phyloP scores from a whole-genome alignment of 192 early-diverging fungal genomes.

The Coemansia sp. region DNA sequence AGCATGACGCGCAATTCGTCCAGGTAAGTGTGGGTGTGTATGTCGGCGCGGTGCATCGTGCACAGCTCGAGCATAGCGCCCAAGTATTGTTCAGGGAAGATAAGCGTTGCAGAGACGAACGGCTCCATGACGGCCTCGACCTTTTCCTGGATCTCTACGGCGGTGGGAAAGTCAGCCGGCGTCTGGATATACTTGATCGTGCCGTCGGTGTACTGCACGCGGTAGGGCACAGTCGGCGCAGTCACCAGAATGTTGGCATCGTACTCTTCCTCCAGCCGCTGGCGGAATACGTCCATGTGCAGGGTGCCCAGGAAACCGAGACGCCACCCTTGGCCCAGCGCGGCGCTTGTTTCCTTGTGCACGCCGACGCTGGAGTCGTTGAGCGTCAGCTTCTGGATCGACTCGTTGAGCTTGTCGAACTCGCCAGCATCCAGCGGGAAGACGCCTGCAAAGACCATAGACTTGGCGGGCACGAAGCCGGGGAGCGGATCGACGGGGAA shows the following conservation, averaged over 20 bases:
- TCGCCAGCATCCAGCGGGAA: slow-evolving; percentile 91
- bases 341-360: slow-evolving; percentile 77
- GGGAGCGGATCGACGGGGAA: slow-evolving; percentile 70
- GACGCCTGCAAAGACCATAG: slow-evolving; percentile 94
- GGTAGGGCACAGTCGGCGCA: slow-evolving; percentile 88
- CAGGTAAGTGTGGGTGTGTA: slow-evolving; percentile 83
- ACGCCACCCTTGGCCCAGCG: slow-evolving; percentile 94
- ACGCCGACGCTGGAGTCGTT: slow-evolving; percentile 93
- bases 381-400: slow-evolving; percentile 89
- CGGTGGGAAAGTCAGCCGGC: slow-evolving; percentile 89
- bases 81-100: slow-evolving; percentile 82
- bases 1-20: slow-evolving; percentile 83
- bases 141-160: slow-evolving; percentile 61
- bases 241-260: slow-evolving; percentile 89
- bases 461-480: slow-evolving; percentile 92
- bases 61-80: slow-evolving; percentile 75
- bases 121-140: slow-evolving; percentile 79
- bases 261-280: slow-evolving; percentile 92
- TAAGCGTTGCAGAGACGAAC: slow-evolving; percentile 87
- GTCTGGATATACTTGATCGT: slow-evolving; percentile 63
- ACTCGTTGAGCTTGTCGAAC: slow-evolving; percentile 84
- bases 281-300: slow-evolving; percentile 98
- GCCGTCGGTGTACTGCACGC: slow-evolving; percentile 53
- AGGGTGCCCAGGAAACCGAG: slow-evolving; percentile 94
- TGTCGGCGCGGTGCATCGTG: slow-evolving; percentile 71